These are phyloP conservation scores for Cyclotella kingstonii DNA, from an alignment of 108 stramenopile species.

Conservation along the genomic window DNA sequence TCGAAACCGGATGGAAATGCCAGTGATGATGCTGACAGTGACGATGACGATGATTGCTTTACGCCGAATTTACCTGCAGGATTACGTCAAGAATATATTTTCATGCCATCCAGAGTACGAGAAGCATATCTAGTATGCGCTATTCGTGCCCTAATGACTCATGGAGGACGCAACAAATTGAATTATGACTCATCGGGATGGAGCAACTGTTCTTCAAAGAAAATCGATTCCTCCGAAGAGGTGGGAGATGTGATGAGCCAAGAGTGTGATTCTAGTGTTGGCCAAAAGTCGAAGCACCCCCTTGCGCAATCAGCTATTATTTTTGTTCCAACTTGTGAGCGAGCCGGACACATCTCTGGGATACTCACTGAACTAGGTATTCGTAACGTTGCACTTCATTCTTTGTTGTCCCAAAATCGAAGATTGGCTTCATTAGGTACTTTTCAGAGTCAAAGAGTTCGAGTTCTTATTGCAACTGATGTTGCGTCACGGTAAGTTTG, in stretches of 20 bases:
- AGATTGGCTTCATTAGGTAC: constrained; percentile 89
- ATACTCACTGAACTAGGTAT: constrained; percentile 87
- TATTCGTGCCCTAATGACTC: constrained; percentile 70
- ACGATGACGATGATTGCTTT: constrained; percentile 20
- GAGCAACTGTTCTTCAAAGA: constrained; percentile 18
- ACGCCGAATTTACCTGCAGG: constrained; percentile 85
- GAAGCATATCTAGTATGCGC: constrained; percentile 81
- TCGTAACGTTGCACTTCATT: constrained; percentile 91
- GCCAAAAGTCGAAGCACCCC: constrained; percentile 32
- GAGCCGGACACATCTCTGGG: constrained; percentile 88
- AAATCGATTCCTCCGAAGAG: constrained; percentile 20
- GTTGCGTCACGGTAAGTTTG: constrained; percentile 95
- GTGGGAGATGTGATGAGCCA: constrained; percentile 29
- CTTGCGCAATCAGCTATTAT: constrained; percentile 86
- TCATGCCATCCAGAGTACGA: constrained; percentile 89
- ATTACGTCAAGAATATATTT: constrained; percentile 92
- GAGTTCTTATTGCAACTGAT: constrained; percentile 97
- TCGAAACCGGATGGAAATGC: constrained; percentile 13
- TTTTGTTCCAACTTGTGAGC: constrained; percentile 95
- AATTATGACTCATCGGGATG: constrained; percentile 22
- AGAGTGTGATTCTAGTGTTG: constrained; percentile 47
- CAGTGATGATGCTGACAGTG: constrained; percentile 28
- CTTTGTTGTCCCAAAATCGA: constrained; percentile 86
- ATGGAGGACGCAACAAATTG: constrained; percentile 67
- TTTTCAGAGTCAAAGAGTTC: constrained; percentile 85